A percentile compares a stretch with the other conserved stretches of the same genome.
Evolutionary conservation across 768 basidiomycete genomes (phyloP).

Genomic region (Mrakia hoshinonis): DNA sequence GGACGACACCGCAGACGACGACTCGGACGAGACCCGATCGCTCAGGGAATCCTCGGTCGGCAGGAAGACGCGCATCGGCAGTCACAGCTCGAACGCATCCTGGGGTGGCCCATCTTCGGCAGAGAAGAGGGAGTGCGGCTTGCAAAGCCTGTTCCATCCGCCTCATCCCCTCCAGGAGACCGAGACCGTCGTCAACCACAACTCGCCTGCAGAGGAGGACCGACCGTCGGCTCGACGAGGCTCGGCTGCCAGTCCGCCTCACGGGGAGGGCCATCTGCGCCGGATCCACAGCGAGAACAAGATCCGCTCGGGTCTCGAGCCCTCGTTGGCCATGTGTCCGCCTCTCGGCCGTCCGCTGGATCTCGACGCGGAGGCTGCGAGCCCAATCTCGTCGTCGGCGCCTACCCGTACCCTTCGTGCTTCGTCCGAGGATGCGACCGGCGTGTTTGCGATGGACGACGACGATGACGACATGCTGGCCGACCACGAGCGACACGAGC

Average conservation of each 20-base stretch:
- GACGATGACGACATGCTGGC: not conserved
- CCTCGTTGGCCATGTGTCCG: not conserved
- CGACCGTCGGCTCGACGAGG: not conserved
- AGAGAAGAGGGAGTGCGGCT: not conserved
- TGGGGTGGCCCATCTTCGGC: not conserved
- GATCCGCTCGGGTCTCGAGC: not conserved
- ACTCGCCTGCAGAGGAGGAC: not conserved
- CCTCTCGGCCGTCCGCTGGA: not conserved
- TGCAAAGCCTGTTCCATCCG: not conserved
- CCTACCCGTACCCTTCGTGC: not conserved
- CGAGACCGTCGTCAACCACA: not conserved
- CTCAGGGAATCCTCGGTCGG: not conserved
- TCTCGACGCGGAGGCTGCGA: not conserved
- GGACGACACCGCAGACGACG: slow-evolving; percentile 3
- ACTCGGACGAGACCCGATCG: slow-evolving; percentile 1
- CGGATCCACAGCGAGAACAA: slow-evolving; percentile 6
- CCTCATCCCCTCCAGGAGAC: not conserved
- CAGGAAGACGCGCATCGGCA: not conserved
- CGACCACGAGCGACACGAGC: not conserved
- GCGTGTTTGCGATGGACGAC: slow-evolving; percentile 14
- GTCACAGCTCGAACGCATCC: not conserved
- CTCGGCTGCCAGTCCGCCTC: not conserved
- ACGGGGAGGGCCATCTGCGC: not conserved
- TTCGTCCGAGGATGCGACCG: not conserved
- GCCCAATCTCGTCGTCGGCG: not conserved